Evolutionary conservation across 2,329 filamentous ascomycete genomes (phyloP).

Genomic region (Ophiostoma perfectum): DNA sequence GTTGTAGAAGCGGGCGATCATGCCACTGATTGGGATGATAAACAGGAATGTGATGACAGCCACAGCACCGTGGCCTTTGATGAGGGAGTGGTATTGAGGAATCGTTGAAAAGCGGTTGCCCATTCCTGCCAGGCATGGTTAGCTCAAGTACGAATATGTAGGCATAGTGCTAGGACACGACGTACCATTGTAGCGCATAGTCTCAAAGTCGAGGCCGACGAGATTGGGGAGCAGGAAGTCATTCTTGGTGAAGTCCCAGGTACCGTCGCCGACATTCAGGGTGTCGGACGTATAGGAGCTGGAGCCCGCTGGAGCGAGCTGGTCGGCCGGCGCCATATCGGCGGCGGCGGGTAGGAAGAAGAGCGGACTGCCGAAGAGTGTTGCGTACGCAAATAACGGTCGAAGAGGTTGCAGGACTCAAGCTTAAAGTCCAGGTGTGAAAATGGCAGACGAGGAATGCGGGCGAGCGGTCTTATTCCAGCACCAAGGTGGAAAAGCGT

Average conservation of each 20-base stretch:
- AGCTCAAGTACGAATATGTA: background rate
- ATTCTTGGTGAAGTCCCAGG: conserved; percentile 74
- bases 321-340: conserved; percentile 56
- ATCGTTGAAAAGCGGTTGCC: conserved; percentile 69
- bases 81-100: conserved; percentile 63
- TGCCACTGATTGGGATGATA: conserved; percentile 66
- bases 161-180: background rate
- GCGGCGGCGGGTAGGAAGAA: conserved; percentile 34
- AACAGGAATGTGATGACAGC: conserved; percentile 69
- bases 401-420: background rate
- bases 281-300: conserved; percentile 68
- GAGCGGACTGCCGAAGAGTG: background rate
- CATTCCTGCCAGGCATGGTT: conserved; percentile 55
- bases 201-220: conserved; percentile 69
- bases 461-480: background rate
- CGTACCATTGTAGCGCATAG: conserved; percentile 78
- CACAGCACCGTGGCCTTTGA: conserved; percentile 66
- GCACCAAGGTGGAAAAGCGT: background rate
- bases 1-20: conserved; percentile 66
- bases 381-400: background rate
- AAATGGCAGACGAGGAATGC: background rate
- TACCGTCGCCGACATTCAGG: conserved; percentile 74
- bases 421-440: background rate
- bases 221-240: conserved; percentile 74
- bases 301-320: conserved; percentile 64